A percentile compares a stretch with the other conserved stretches of the same genome.
These are phyloP conservation scores for Chaetomium globosum DNA, from an alignment of 2,329 filamentous ascomycete species.

Conservation along the genomic window DNA sequence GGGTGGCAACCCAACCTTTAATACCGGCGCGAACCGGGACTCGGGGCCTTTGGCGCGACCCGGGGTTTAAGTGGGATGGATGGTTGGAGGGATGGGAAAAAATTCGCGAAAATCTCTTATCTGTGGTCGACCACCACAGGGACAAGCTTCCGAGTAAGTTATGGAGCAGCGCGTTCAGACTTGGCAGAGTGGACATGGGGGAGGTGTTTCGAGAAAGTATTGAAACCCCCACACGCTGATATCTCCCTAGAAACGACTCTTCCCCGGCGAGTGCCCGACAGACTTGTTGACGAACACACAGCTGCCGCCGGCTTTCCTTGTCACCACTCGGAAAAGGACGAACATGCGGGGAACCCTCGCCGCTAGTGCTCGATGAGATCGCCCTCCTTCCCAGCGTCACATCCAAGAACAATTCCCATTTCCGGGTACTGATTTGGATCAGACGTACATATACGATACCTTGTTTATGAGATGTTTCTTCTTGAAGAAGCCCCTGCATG, in stretches of 20 bases:
- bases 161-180: conserved; percentile 17
- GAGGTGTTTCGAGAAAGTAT: neutral
- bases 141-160: neutral
- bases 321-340: neutral
- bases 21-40: conserved; percentile 6
- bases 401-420: neutral
- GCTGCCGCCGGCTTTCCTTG: neutral
- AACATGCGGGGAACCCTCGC: neutral
- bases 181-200: conserved; percentile 12
- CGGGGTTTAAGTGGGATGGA: conserved; percentile 17
- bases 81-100: conserved; percentile 22
- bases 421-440: neutral
- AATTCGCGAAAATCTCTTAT: conserved; percentile 34
- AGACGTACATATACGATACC: neutral
- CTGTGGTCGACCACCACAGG: conserved; percentile 28
- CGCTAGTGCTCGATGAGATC: neutral
- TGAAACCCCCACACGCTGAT: neutral
- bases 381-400: neutral
- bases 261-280: neutral
- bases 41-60: neutral
- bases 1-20: conserved; percentile 21
- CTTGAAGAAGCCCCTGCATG: neutral
- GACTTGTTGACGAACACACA: neutral
- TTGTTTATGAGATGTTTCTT: neutral
- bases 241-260: neutral